phyloP scores from a whole-genome alignment of 2,329 filamentous ascomycete species.

The Daldinia eschscholtzii region DNA sequence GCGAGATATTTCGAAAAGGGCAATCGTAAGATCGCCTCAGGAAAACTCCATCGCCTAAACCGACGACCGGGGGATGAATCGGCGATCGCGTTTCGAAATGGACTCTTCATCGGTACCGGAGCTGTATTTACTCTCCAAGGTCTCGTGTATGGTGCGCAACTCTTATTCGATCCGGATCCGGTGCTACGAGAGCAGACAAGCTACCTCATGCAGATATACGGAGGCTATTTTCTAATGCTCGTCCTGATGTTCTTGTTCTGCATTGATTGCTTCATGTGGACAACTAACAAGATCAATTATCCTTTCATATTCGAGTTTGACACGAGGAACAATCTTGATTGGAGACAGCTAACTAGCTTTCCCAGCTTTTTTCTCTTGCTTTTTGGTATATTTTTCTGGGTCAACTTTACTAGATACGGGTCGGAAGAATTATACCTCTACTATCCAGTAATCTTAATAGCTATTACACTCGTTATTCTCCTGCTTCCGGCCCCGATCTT shows the following conservation, averaged over 20 bases:
- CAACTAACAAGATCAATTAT: constrained; percentile 89
- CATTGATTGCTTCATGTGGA: constrained; percentile 86
- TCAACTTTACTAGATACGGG: constrained; percentile 84
- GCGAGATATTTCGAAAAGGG: constrained; percentile 94
- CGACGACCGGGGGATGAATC: constrained; percentile 69
- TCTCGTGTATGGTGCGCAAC: constrained; percentile 68
- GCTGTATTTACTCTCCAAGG: constrained; percentile 75
- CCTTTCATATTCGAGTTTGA: constrained; percentile 98
- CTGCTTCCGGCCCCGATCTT: constrained; percentile 81
- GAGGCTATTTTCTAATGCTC: constrained; percentile 87
- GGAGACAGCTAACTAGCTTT: constrained; percentile 88
- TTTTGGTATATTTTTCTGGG: constrained; percentile 84
- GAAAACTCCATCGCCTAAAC: constrained; percentile 83
- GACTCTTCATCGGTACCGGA: constrained; percentile 76
- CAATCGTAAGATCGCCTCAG: constrained; percentile 90
- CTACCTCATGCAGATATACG: constrained; percentile 90
- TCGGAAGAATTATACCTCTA: constrained; percentile 79
- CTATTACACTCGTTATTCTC: constrained; percentile 74
- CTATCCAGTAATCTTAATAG: constrained; percentile 86
- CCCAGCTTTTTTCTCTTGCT: constrained; percentile 86
- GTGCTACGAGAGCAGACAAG: constrained; percentile 66
- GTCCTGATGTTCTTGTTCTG: constrained; percentile 87
- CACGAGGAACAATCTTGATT: constrained; percentile 85
- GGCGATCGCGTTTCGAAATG: constrained; percentile 69
- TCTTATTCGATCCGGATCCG: constrained; percentile 65